Conservation (phyloP, 768 basidiomycete genomes). For the Bullera alba region DNA sequence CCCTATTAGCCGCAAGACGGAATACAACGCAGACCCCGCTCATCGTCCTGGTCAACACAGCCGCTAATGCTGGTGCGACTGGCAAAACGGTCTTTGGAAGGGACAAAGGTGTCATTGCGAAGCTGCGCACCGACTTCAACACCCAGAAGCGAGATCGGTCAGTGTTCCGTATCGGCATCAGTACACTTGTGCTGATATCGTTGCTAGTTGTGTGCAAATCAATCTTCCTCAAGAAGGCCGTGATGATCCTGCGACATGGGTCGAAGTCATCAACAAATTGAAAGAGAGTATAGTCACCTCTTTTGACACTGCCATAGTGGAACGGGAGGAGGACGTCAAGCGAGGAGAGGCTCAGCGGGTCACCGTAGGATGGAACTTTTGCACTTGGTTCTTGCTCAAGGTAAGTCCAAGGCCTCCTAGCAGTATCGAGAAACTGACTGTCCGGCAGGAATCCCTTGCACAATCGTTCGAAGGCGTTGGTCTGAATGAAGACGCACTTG, state of each 20-base stretch:
- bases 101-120: constrained; percentile 79
- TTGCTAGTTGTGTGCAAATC: constrained; percentile 31
- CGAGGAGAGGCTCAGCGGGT: constrained; percentile 80
- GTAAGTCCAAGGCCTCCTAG: constrained; percentile 47
- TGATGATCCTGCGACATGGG: constrained; percentile 75
- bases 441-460: constrained; percentile 78
- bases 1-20: constrained; percentile 50
- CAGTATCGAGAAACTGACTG: background rate
- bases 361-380: constrained; percentile 98
- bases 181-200: background rate
- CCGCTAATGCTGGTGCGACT: constrained; percentile 34
- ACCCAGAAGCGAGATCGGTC: constrained; percentile 78
- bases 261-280: constrained; percentile 75
- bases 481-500: constrained; percentile 78
- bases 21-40: constrained; percentile 84
- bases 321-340: constrained; percentile 82
- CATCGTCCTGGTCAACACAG: constrained; percentile 74
- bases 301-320: constrained; percentile 69
- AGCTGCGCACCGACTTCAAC: constrained; percentile 87
- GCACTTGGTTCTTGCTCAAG: constrained; percentile 93
- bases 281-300: constrained; percentile 83
- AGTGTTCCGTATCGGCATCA: constrained; percentile 4
- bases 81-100: constrained; percentile 62
- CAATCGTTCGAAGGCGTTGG: constrained; percentile 84
- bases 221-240: constrained; percentile 51